phyloP scores from a whole-genome alignment of 768 basidiomycete species.

The Pisolithus marmoratus region DNA sequence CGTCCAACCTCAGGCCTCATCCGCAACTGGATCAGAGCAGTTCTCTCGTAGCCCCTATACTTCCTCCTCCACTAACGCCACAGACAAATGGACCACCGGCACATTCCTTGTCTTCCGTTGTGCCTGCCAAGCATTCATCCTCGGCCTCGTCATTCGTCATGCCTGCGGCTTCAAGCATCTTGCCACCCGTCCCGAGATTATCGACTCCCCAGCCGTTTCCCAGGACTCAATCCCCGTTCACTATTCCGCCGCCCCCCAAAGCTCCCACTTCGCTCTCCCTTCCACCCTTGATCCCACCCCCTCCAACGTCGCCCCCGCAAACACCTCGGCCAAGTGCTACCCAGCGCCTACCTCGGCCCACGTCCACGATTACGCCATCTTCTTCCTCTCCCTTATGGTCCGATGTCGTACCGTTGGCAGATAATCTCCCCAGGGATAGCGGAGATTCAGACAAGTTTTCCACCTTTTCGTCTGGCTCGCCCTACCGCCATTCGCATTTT shows the following conservation, averaged over 20 bases:
- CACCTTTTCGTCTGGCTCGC: slow-evolving; percentile 31
- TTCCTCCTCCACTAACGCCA: slow-evolving; percentile 25
- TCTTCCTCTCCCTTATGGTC: slow-evolving; percentile 4
- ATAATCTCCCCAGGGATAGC: slow-evolving; percentile 11
- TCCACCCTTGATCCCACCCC: slow-evolving; percentile 25
- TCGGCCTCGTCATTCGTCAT: not conserved
- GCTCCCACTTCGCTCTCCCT: slow-evolving; percentile 18
- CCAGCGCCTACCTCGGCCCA: slow-evolving; percentile 1
- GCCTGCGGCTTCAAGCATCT: slow-evolving; percentile 4
- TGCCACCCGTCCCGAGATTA: slow-evolving; percentile 9
- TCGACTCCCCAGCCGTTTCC: slow-evolving; percentile 16
- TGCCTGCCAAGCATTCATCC: slow-evolving; percentile 2
- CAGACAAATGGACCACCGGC: slow-evolving; percentile 20
- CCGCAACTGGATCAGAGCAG: not conserved
- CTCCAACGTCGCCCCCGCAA: slow-evolving; percentile 26
- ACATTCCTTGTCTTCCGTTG: slow-evolving; percentile 11
- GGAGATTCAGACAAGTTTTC: slow-evolving; percentile 38
- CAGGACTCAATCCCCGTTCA: slow-evolving; percentile 13
- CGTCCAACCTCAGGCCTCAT: not conserved
- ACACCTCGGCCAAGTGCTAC: slow-evolving; percentile 21
- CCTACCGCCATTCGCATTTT: slow-evolving; percentile 18
- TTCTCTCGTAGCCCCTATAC: slow-evolving; percentile 8
- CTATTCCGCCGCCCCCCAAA: slow-evolving; percentile 20
- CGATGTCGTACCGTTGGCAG: not conserved
- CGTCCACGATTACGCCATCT: slow-evolving; percentile 6